phyloP scores from a whole-genome alignment of 2,329 filamentous ascomycete genomes.

The Cucurbitaria berberidis region DNA sequence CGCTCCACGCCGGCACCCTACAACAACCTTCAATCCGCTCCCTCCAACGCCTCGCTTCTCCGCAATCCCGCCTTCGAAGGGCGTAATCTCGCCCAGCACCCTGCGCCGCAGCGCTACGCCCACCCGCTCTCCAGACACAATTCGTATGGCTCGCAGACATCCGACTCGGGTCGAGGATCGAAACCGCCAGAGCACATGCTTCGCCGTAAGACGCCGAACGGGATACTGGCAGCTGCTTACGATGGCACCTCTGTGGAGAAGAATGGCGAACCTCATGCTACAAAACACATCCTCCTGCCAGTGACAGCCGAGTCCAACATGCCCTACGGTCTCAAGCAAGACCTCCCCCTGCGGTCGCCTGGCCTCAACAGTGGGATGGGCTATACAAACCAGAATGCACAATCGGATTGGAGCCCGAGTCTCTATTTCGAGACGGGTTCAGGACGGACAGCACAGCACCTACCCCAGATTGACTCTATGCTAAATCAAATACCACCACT shows the following conservation, averaged over 20 bases:
- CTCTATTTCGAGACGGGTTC: slow-evolving; percentile 47
- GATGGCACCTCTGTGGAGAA: slow-evolving; percentile 81
- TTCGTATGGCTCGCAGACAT: slow-evolving; percentile 41
- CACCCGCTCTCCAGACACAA: slow-evolving; percentile 48
- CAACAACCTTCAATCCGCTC: slow-evolving; percentile 29
- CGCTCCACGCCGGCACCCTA: slow-evolving; percentile 34
- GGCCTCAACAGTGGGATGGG: slow-evolving; percentile 20
- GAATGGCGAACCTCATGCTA: slow-evolving; percentile 73
- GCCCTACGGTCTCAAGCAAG: slow-evolving; percentile 43
- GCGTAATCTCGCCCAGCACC: slow-evolving; percentile 28
- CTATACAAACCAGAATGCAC: slow-evolving; percentile 27
- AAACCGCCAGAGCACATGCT: slow-evolving; percentile 73
- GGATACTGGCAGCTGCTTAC: slow-evolving; percentile 90
- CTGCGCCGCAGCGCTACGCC: slow-evolving; percentile 47
- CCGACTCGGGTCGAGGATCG: slow-evolving; percentile 29
- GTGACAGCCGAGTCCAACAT: slow-evolving; percentile 55
- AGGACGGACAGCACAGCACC: slow-evolving; percentile 48
- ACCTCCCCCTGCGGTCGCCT: slow-evolving; percentile 46
- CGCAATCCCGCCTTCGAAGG: slow-evolving; percentile 38
- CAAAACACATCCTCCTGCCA: slow-evolving; percentile 83
- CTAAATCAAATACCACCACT: slow-evolving; percentile 66
- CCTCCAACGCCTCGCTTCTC: slow-evolving; percentile 32
- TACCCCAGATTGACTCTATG: slow-evolving; percentile 65
- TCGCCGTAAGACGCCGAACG: slow-evolving; percentile 89
- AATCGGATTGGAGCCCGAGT: slow-evolving; percentile 43